Evolutionary conservation across 257 asterid genomes (phyloP).

Genomic region (Perilla frutescens): DNA sequence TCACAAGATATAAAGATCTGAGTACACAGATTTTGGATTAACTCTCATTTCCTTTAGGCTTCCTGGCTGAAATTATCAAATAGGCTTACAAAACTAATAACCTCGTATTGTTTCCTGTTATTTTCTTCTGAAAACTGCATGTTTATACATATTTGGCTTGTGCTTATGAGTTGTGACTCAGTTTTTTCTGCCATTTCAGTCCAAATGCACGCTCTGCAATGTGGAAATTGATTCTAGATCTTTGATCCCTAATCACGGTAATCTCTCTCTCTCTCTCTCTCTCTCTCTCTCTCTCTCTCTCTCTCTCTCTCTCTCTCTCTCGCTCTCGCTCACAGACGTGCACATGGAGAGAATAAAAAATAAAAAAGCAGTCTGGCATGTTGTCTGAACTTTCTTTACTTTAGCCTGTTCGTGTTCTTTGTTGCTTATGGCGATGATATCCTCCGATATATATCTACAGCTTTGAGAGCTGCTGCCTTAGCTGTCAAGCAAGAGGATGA

Average conservation of each 20-base stretch:
- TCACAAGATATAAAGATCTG: slow-evolving; percentile 5
- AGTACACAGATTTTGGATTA: neutral
- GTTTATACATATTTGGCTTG: slow-evolving; percentile 1
- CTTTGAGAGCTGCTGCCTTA: slow-evolving; percentile 89
- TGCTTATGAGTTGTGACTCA: slow-evolving; percentile 18
- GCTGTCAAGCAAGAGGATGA: slow-evolving; percentile 98
- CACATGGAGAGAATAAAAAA: neutral
- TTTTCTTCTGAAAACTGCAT: slow-evolving; percentile 12
- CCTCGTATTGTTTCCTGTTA: slow-evolving; percentile 23
- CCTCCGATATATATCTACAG: slow-evolving; percentile 50
- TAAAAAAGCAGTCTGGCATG: slow-evolving; percentile 1
- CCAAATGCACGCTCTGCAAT: slow-evolving; percentile 85
- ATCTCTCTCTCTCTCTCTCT: slow-evolving; percentile 20
- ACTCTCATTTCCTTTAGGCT: slow-evolving; percentile 3
- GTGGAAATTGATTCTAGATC: slow-evolving; percentile 74
- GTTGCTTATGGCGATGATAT: slow-evolving; percentile 31
- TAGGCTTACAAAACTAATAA: neutral
- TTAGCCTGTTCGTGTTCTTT: slow-evolving; percentile 5
- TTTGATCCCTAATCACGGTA: slow-evolving; percentile 90
- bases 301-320: neutral
- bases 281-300: neutral
- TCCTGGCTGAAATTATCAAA: neutral
- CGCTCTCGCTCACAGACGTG: slow-evolving; percentile 14
- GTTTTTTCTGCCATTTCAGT: slow-evolving; percentile 55
- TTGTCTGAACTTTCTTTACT: slow-evolving; percentile 17